Evolutionary conservation across 805 yeast genomes (phyloP).

Genomic region (Nakazawaea siamensis): DNA sequence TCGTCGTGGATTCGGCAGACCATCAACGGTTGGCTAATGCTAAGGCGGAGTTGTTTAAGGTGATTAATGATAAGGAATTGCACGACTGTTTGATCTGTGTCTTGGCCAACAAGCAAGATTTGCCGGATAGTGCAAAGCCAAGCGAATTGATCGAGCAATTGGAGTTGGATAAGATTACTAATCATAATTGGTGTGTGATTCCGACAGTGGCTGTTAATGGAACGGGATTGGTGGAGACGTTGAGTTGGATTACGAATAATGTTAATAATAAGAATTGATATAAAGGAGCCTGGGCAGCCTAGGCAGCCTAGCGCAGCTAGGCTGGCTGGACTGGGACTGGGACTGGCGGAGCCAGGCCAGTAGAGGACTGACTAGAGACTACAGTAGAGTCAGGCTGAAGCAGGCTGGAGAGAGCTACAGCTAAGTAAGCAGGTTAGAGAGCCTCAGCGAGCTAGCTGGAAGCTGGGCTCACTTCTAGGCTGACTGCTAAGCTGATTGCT

Average conservation of each 20-base stretch:
- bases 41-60: constrained; percentile 66
- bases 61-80: constrained; percentile 78
- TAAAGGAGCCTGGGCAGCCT: too few relatives aligned
- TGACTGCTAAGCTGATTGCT: too few relatives aligned
- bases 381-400: too few relatives aligned
- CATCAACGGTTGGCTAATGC: constrained; percentile 66
- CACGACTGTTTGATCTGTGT: constrained; percentile 71
- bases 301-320: too few relatives aligned
- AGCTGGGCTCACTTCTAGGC: too few relatives aligned
- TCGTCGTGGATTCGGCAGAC: constrained; percentile 84
- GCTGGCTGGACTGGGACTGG: too few relatives aligned
- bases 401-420: too few relatives aligned
- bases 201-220: constrained; percentile 89
- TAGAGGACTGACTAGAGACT: too few relatives aligned
- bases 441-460: too few relatives aligned
- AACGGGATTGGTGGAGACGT: constrained; percentile 80
- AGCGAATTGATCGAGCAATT: constrained; percentile 71
- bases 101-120: constrained; percentile 85
- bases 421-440: too few relatives aligned
- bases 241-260: constrained; percentile 77
- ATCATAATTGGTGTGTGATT: constrained; percentile 84
- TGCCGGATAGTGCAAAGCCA: constrained; percentile 64
- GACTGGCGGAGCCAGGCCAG: too few relatives aligned
- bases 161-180: constrained; percentile 49
- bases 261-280: constrained; percentile 25